Evolutionary conservation across 2,329 filamentous ascomycete genomes (phyloP), one percentile per base, ranked within the genome.

Genomic region (Cladosporium cucumerinum): DNA sequence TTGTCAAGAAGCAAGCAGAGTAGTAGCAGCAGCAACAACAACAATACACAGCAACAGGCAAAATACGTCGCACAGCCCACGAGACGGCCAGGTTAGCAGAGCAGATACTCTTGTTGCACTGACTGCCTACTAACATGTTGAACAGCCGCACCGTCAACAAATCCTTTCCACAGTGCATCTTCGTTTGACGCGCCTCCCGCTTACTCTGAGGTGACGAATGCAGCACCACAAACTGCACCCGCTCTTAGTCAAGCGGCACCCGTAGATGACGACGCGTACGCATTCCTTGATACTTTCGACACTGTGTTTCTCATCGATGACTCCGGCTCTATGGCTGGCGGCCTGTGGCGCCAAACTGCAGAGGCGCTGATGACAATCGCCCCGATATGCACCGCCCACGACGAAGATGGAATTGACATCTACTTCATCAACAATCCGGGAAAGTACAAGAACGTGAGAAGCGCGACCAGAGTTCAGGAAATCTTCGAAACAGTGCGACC

Each of bases 301-400:
- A 97, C 93, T 34, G 79, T 94, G 64, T 93, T 98, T 75, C 79
- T 98, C 1, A 92, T 98, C 73, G 94, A 98, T 74, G 94, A 98
- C 80, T 93, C 89, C n/a, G 86, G 87, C 5, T 93, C 89, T 71
- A 98, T 98, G 94, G 81, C 82, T 1, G 91, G 89, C 18, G 74
- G 80, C n/a, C 85, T 84, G 25, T 98, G 94, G 94, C 77, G 79
- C 14, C 91, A 97, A 76, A 91, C 91, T 0, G 79, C 84, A 28
- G 80, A 84, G 10, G 91, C 90, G 1, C 84, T 98, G 2, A 79
- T 84, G 34, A 82, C 86, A 57, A 93, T 98, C 72, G 85, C 92
- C 0, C 92, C 92, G 0, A 89, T 97, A 72, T 96, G 93, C 78
- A 91, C 91, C 0, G 76, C 81, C 4, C 88, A 91, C 76, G 94